Conservation (phyloP, 1,284 basidiomycete species). For the Grifola frondosa region DNA sequence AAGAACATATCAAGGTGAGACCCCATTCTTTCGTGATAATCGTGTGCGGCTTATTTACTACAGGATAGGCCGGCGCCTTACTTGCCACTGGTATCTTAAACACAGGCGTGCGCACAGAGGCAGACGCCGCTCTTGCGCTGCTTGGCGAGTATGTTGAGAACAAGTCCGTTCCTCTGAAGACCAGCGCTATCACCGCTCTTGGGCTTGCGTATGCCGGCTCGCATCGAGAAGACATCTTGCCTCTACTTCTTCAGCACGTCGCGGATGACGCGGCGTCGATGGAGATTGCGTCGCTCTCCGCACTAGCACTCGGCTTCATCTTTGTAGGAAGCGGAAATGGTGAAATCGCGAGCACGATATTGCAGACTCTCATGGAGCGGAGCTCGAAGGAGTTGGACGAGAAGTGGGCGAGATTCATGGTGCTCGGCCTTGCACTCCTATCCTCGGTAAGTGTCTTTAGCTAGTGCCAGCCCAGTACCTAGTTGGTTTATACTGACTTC, state of each 20-base stretch:
- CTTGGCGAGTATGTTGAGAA: conserved; percentile 92
- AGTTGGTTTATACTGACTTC: neutral
- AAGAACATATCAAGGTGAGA: conserved; percentile 91
- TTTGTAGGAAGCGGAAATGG: conserved; percentile 96
- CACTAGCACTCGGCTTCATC: conserved; percentile 91
- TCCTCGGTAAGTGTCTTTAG: conserved; percentile 66
- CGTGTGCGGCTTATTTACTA: neutral
- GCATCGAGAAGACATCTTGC: conserved; percentile 84
- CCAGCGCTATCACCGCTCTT: conserved; percentile 87
- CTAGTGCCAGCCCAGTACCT: neutral
- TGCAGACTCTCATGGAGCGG: conserved; percentile 92
- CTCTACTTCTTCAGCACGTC: conserved; percentile 76
- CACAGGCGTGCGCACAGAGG: conserved; percentile 87
- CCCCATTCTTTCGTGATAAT: neutral
- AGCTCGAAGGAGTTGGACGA: conserved; percentile 78
- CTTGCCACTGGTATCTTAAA: conserved; percentile 95
- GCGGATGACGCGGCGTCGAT: conserved; percentile 83
- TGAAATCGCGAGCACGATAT: conserved; percentile 86
- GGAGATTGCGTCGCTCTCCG: conserved; percentile 87
- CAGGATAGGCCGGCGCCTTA: conserved; percentile 81
- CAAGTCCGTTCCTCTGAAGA: conserved; percentile 82
- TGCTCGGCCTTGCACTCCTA: conserved; percentile 86
- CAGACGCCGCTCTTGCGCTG: conserved; percentile 91
- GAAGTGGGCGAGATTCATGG: conserved; percentile 94
- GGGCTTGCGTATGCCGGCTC: conserved; percentile 95